A percentile compares a stretch with the other conserved stretches of the same genome.
Evolutionary conservation across 805 yeast species (phyloP).

Genomic region (Scheffersomyces coipomensis): DNA sequence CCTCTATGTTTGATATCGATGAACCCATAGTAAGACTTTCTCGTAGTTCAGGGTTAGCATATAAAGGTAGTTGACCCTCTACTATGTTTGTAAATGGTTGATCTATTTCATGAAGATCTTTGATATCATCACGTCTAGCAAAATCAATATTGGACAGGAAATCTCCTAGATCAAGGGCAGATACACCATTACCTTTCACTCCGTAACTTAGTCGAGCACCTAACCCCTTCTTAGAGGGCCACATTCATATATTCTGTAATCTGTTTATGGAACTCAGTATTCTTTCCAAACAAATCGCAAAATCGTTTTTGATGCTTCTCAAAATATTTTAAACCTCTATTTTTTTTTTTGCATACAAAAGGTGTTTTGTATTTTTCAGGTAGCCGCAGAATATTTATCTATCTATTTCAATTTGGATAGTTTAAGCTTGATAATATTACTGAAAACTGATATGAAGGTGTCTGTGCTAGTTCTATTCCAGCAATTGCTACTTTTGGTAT

Average conservation of each 20-base stretch:
- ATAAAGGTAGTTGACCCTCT: constrained; percentile 3
- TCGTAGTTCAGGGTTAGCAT: not conserved
- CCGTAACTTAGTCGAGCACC: constrained; percentile 46
- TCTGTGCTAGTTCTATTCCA: too few relatives aligned
- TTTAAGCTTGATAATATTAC: too few relatives aligned
- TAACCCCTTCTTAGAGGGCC: constrained; percentile 38
- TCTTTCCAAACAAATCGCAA: too few relatives aligned
- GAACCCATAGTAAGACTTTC: too few relatives aligned
- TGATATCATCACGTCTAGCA: constrained; percentile 21
- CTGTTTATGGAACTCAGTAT: too few relatives aligned
- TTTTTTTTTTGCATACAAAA: too few relatives aligned
- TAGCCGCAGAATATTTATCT: too few relatives aligned
- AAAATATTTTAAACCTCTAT: too few relatives aligned
- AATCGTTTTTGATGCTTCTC: too few relatives aligned
- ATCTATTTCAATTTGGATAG: too few relatives aligned
- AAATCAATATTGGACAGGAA: constrained; percentile 13
- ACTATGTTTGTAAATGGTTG: constrained; percentile 8
- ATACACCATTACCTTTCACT: constrained; percentile 33
- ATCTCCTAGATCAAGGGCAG: constrained; percentile 2
- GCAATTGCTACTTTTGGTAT: constrained; percentile 1
- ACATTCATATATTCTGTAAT: constrained; percentile 18
- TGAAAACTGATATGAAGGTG: too few relatives aligned
- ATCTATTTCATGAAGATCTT: constrained; percentile 10
- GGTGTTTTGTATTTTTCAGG: too few relatives aligned
- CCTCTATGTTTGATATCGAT: not conserved